A percentile compares a stretch with the other conserved stretches of the same genome.
phyloP scores from a whole-genome alignment of 2,329 filamentous ascomycete genomes.

The Neopestalotiopsis rosae region DNA sequence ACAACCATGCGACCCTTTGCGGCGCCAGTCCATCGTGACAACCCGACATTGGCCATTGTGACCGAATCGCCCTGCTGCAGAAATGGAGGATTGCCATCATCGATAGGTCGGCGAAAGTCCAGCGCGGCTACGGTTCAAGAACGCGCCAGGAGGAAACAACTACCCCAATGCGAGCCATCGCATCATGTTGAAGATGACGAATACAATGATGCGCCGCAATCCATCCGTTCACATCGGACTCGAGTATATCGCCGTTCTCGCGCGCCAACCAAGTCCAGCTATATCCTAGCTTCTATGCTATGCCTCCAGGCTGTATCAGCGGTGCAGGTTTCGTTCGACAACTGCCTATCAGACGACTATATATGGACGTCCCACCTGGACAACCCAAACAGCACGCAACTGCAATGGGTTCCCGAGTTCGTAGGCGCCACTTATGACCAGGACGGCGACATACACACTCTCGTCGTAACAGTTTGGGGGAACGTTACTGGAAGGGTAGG shows the following conservation, averaged over 20 bases:
- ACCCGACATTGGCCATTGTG: conserved; percentile 18
- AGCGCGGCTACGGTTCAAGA: not conserved
- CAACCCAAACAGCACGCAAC: conserved; percentile 53
- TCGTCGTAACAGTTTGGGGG: conserved; percentile 84
- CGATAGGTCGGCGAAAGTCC: not conserved
- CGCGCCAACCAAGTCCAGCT: not conserved
- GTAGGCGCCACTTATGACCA: conserved; percentile 78
- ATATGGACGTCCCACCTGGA: conserved; percentile 47
- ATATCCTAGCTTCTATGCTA: conserved; percentile 44
- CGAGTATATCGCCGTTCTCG: conserved; percentile 32
- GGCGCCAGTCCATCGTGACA: conserved; percentile 20
- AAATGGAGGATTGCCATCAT: not conserved
- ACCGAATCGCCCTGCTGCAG: conserved; percentile 14
- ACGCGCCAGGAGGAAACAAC: not conserved
- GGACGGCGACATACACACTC: conserved; percentile 61
- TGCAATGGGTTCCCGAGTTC: conserved; percentile 82
- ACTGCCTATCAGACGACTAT: conserved; percentile 74
- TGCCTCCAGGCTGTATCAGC: conserved; percentile 56
- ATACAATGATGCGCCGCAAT: not conserved
- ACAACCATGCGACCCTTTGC: conserved; percentile 32
- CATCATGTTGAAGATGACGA: too few species aligned
- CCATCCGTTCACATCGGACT: not conserved
- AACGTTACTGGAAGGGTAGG: conserved; percentile 82
- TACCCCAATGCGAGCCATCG: not conserved
- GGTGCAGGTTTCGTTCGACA: conserved; percentile 78